Conservation (phyloP, 495 filamentous ascomycete species). For the Aspergillus leporis region DNA sequence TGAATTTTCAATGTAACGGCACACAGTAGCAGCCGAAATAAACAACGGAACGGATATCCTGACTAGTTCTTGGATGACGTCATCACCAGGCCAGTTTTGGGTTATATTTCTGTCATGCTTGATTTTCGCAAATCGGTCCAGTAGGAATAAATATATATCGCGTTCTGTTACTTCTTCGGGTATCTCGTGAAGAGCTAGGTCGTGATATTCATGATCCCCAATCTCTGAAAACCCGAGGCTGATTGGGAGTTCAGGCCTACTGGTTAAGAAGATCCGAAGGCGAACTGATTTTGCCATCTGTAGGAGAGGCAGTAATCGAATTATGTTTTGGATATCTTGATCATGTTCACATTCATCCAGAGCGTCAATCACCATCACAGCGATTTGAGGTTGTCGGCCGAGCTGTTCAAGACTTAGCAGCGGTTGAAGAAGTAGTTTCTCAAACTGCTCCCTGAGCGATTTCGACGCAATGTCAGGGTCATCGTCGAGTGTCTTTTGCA, state of each 20-base stretch:
- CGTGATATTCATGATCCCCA: constrained; percentile 13
- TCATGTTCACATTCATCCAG: constrained; percentile 54
- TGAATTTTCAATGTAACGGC: constrained; percentile 22
- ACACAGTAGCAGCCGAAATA: constrained; percentile 33
- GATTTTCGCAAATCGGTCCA: constrained; percentile 21
- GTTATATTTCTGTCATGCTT: constrained; percentile 3
- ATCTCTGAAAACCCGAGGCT: constrained; percentile 26
- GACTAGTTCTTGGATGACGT: constrained; percentile 14
- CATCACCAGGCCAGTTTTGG: constrained; percentile 37
- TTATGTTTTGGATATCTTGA: constrained; percentile 38
- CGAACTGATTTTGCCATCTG: constrained; percentile 9
- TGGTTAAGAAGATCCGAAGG: constrained; percentile 35
- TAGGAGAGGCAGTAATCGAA: constrained; percentile 34
- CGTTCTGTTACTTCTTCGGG: constrained; percentile 12
- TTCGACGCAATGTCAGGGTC: constrained; percentile 34
- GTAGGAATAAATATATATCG: constrained; percentile 27
- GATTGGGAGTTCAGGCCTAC: constrained; percentile 49
- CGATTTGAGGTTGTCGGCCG: constrained; percentile 5
- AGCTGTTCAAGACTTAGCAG: constrained; percentile 14
- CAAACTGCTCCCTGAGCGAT: constrained; percentile 42
- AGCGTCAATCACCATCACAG: constrained; percentile 50
- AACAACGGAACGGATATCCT: constrained; percentile 27
- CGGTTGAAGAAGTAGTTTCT: constrained; percentile 44
- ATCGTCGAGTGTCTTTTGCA: constrained; percentile 19
- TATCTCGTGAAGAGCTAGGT: constrained; percentile 24